Percentiles rank a stretch among this genome's conserved stretches.
Evolutionary conservation across 208 protist genomes (phyloP).

Genomic region (Wallacemonas sp.): DNA sequence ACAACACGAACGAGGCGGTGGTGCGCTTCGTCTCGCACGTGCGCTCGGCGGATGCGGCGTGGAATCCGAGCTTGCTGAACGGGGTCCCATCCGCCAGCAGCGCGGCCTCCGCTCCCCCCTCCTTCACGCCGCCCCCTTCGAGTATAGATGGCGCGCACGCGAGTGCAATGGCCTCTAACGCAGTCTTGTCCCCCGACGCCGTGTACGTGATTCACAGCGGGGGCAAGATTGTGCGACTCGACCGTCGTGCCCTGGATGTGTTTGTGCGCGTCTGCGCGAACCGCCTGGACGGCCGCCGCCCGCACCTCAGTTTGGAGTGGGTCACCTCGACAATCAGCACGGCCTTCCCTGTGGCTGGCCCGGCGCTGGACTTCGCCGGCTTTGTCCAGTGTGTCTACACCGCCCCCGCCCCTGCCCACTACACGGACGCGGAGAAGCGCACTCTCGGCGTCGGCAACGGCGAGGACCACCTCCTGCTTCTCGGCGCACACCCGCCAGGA

Average conservation of each 20-base stretch:
- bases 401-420: slow-evolving; percentile 24
- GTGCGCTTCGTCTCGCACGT: slow-evolving; percentile 58
- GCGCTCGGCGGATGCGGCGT: slow-evolving; percentile 22
- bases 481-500: background rate
- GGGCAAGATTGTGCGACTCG: slow-evolving; percentile 67
- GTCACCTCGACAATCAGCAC: slow-evolving; percentile 40
- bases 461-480: background rate
- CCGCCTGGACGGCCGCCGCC: slow-evolving; percentile 58
- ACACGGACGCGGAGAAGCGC: slow-evolving; percentile 41
- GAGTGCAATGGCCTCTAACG: no score
- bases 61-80: slow-evolving; percentile 29
- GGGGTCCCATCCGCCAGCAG: background rate
- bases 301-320: slow-evolving; percentile 67
- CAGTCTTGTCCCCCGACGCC: background rate
- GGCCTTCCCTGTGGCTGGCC: slow-evolving; percentile 65
- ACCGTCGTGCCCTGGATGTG: slow-evolving; percentile 50
- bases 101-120: background rate
- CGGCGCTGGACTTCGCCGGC: slow-evolving; percentile 47
- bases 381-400: slow-evolving; percentile 50
- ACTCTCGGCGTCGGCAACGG: slow-evolving; percentile 14
- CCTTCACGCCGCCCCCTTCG: background rate
- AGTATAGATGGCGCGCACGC: no score
- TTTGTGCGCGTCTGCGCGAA: slow-evolving; percentile 44
- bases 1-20: slow-evolving; percentile 37
- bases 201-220: slow-evolving; percentile 71